A percentile compares a stretch with the other conserved stretches of the same genome.
These are phyloP conservation scores for Termitomyces sp. DNA, from an alignment of 768 basidiomycete species.

Conservation along the genomic window DNA sequence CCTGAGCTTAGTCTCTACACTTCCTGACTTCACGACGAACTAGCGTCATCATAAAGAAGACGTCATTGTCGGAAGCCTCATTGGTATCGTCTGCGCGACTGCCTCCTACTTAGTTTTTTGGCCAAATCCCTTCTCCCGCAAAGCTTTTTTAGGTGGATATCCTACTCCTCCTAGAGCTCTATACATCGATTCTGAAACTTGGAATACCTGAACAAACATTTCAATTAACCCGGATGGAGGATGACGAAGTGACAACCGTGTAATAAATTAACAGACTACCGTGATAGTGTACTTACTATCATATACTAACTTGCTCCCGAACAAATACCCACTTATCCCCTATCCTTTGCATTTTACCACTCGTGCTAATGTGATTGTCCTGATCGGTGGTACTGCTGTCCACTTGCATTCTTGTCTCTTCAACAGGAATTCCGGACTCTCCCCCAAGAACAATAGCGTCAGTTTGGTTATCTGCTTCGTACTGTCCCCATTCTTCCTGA, in stretches of 20 bases:
- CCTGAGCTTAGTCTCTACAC: background rate
- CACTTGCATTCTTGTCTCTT: conserved; percentile 2
- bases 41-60: conserved; percentile 70
- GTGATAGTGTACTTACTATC: conserved; percentile 15
- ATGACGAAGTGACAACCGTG: conserved; percentile 33
- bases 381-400: conserved; percentile 5
- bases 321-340: conserved; percentile 74
- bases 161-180: conserved; percentile 36
- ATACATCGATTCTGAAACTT: conserved; percentile 26
- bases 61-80: conserved; percentile 55
- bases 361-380: conserved; percentile 19
- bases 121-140: conserved; percentile 53
- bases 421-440: conserved; percentile 19
- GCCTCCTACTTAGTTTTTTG: conserved; percentile 58
- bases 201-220: conserved; percentile 31
- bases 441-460: conserved; percentile 60
- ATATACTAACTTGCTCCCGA: conserved; percentile 31
- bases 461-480: conserved; percentile 31
- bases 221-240: conserved; percentile 40
- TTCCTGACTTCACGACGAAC: background rate
- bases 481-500: conserved; percentile 28
- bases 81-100: conserved; percentile 46
- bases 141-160: conserved; percentile 24
- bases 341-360: conserved; percentile 62
- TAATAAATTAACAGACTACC: conserved; percentile 23